phyloP scores from a whole-genome alignment of 2,329 filamentous ascomycete genomes.

The Sclerotinia nivalis region DNA sequence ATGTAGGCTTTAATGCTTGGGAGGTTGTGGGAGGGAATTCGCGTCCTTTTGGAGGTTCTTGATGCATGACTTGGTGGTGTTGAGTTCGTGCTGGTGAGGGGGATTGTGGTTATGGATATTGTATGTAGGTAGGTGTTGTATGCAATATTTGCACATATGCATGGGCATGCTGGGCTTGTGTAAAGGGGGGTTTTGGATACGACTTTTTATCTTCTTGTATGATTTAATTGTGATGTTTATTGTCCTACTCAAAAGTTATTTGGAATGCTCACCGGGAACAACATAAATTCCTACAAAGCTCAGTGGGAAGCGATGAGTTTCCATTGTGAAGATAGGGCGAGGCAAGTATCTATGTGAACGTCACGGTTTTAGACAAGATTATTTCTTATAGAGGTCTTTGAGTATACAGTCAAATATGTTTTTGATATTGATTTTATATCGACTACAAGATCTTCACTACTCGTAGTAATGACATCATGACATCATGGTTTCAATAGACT shows the following conservation, averaged over 20 bases:
- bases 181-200: too few species aligned
- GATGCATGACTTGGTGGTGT: constrained; percentile 23
- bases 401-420: too few species aligned
- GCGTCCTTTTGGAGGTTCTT: constrained; percentile 20
- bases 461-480: too few species aligned
- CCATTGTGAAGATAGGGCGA: too few species aligned
- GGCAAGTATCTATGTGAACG: too few species aligned
- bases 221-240: background rate
- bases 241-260: background rate
- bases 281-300: background rate
- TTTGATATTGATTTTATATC: background rate
- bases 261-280: background rate
- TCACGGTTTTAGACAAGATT: background rate
- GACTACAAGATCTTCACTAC: background rate
- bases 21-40: background rate
- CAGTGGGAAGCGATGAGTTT: background rate
- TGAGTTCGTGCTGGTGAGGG: background rate
- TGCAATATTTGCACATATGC: background rate
- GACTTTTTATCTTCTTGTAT: too few species aligned
- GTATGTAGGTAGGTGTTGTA: background rate
- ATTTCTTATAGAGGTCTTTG: background rate
- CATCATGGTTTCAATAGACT: too few species aligned
- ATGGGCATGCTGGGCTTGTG: too few species aligned
- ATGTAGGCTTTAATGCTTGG: background rate
- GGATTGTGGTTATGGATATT: too few species aligned